Conservation (phyloP, 192 early-diverging fungal genomes). For the Rhizoclosmatium sp. region DNA sequence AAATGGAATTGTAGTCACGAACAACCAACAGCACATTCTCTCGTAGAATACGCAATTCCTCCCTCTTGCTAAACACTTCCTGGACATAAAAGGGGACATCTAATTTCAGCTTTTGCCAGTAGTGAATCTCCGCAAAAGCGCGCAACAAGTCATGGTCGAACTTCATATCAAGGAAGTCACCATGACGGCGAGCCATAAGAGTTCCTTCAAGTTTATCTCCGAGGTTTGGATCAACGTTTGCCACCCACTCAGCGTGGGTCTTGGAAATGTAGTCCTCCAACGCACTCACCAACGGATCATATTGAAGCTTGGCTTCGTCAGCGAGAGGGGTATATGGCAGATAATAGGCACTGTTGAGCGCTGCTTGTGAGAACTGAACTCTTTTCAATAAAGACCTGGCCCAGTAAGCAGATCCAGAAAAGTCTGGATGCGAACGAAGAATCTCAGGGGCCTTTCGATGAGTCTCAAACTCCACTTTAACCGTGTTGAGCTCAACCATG, state of each 20-base stretch:
- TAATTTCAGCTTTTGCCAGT: constrained; percentile 68
- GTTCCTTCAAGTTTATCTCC: constrained; percentile 54
- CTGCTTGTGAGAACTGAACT: constrained; percentile 52
- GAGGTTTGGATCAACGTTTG: constrained; percentile 46
- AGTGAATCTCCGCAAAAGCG: constrained; percentile 64
- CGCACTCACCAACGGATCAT: constrained; percentile 55
- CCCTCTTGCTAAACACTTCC: constrained; percentile 65
- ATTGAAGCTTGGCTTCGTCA: constrained; percentile 64
- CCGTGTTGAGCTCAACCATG: constrained; percentile 62
- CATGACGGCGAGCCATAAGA: constrained; percentile 52
- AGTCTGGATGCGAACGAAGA: constrained; percentile 63
- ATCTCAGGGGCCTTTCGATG: constrained; percentile 65
- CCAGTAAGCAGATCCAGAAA: constrained; percentile 69
- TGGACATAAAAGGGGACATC: constrained; percentile 70
- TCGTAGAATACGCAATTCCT: constrained; percentile 64
- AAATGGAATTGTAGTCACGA: constrained; percentile 71
- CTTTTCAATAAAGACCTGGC: constrained; percentile 61
- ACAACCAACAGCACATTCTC: constrained; percentile 71
- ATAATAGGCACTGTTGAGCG: constrained; percentile 61
- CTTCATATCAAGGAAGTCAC: constrained; percentile 63
- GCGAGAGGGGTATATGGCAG: constrained; percentile 58
- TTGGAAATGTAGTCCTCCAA: constrained; percentile 70
- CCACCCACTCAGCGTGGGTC: constrained; percentile 63
- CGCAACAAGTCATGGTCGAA: constrained; percentile 65
- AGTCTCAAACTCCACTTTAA: constrained; percentile 69